A percentile compares a stretch with the other conserved stretches of the same genome.
phyloP scores from a whole-genome alignment of 2,329 filamentous ascomycete genomes.

The Microdochium nivale region DNA sequence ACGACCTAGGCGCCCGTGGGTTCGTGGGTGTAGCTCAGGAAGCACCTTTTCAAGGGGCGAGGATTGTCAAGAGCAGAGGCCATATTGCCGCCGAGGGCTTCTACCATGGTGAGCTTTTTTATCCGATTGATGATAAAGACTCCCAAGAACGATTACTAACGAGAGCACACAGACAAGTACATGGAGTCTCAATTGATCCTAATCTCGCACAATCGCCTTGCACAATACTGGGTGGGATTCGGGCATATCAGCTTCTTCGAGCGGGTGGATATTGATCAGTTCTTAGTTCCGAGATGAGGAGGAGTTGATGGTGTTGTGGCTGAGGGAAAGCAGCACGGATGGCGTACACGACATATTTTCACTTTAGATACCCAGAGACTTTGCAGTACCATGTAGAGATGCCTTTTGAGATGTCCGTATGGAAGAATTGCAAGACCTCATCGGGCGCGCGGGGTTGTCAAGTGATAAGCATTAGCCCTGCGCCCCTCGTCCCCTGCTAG shows the following conservation, averaged over 20 bases:
- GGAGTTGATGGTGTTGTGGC: neutral
- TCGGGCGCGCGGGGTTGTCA: neutral
- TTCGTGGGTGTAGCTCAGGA: constrained; percentile 57
- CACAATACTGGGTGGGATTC: constrained; percentile 70
- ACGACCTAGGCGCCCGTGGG: constrained; percentile 64
- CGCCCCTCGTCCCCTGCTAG: constrained; percentile 4
- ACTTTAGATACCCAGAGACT: neutral
- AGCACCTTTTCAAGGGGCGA: constrained; percentile 61
- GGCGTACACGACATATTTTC: neutral
- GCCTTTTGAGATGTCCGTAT: neutral
- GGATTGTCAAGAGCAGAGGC: constrained; percentile 65
- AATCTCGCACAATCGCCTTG: constrained; percentile 66
- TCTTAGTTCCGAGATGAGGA: constrained; percentile 21
- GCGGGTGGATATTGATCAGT: constrained; percentile 49
- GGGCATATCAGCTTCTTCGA: constrained; percentile 53
- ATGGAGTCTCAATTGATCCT: constrained; percentile 71
- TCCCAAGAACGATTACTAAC: constrained; percentile 2
- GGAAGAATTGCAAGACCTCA: neutral
- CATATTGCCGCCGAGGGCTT: constrained; percentile 74
- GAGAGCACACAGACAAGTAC: constrained; percentile 52
- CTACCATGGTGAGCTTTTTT: constrained; percentile 53
- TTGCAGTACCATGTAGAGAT: neutral
- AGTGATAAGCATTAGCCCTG: constrained; percentile 10
- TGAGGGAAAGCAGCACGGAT: neutral
- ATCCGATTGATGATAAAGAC: too few relatives aligned